Conservation (phyloP, 768 basidiomycete species). For the Hygrocybe coccinea region DNA sequence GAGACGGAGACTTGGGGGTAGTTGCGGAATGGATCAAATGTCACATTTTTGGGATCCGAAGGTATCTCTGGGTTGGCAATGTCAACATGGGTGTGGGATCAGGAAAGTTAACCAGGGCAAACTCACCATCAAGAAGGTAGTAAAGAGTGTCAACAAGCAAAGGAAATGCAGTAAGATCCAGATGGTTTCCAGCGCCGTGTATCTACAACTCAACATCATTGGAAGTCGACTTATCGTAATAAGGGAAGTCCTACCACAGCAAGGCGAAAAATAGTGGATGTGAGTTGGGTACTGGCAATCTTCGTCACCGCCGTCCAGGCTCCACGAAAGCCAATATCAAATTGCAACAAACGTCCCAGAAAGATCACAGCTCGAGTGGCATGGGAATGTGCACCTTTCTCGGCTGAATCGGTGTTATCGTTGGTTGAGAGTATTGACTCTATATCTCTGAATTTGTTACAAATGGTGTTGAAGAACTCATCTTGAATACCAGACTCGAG, state of each 20-base stretch:
- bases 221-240: slow-evolving; percentile 4
- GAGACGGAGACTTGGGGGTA: slow-evolving; percentile 51
- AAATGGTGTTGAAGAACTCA: slow-evolving; percentile 48
- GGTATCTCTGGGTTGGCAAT: slow-evolving; percentile 49
- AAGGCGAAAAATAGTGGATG: slow-evolving; percentile 43
- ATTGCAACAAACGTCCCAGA: slow-evolving; percentile 65
- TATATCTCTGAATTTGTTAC: slow-evolving; percentile 40
- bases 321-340: slow-evolving; percentile 61
- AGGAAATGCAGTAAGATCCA: slow-evolving; percentile 57
- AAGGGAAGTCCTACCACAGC: slow-evolving; percentile 41
- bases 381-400: slow-evolving; percentile 16
- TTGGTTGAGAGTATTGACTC: slow-evolving; percentile 31
- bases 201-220: slow-evolving; percentile 35
- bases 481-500: slow-evolving; percentile 56
- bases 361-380: slow-evolving; percentile 47
- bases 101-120: neutral
- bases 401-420: slow-evolving; percentile 6
- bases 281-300: slow-evolving; percentile 41
- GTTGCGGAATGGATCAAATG: slow-evolving; percentile 59
- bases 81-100: neutral
- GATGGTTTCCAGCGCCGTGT: slow-evolving; percentile 47
- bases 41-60: slow-evolving; percentile 47
- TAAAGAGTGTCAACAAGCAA: slow-evolving; percentile 70
- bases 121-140: slow-evolving; percentile 68
- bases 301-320: slow-evolving; percentile 51